Conservation (phyloP, 2,329 filamentous ascomycete species). For the Knoxdaviesia proteae region DNA sequence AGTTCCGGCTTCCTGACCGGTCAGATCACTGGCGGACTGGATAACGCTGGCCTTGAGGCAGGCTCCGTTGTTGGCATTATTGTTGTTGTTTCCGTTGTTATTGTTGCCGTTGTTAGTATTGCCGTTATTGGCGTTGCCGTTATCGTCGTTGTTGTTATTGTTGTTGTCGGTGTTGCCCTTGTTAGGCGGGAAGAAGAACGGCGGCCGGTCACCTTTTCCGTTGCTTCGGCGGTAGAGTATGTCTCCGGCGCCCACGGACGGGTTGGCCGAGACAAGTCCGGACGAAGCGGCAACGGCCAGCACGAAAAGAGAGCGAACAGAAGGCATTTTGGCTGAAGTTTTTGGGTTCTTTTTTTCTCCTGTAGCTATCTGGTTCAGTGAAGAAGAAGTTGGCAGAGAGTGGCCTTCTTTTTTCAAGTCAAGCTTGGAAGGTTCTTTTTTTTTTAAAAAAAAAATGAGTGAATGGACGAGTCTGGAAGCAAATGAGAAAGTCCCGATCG, state of each 20-base stretch:
- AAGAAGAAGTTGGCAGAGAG: too few species aligned
- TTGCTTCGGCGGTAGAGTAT: neutral
- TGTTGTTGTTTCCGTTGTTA: neutral
- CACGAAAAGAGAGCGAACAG: too few species aligned
- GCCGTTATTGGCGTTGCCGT: conserved; percentile 7
- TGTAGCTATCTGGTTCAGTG: too few species aligned
- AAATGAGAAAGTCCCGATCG: neutral
- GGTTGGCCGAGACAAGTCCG: neutral
- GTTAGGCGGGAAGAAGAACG: neutral
- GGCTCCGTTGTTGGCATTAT: neutral
- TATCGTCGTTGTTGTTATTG: conserved; percentile 6
- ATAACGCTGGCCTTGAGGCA: conserved; percentile 17
- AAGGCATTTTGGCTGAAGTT: too few species aligned
- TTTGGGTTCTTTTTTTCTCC: too few species aligned
- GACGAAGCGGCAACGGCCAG: too few species aligned
- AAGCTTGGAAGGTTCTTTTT: neutral
- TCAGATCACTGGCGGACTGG: conserved; percentile 18
- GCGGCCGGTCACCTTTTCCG: conserved; percentile 5
- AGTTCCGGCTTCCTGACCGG: conserved; percentile 15
- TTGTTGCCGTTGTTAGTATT: conserved; percentile 8
- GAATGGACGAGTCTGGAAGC: neutral
- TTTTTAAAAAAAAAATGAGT: neutral
- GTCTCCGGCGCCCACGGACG: neutral
- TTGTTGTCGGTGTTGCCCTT: conserved; percentile 4
- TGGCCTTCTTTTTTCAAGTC: too few species aligned